Evolutionary conservation across 2,329 filamentous ascomycete species (phyloP).

Genomic region (Trichothecium roseum): DNA sequence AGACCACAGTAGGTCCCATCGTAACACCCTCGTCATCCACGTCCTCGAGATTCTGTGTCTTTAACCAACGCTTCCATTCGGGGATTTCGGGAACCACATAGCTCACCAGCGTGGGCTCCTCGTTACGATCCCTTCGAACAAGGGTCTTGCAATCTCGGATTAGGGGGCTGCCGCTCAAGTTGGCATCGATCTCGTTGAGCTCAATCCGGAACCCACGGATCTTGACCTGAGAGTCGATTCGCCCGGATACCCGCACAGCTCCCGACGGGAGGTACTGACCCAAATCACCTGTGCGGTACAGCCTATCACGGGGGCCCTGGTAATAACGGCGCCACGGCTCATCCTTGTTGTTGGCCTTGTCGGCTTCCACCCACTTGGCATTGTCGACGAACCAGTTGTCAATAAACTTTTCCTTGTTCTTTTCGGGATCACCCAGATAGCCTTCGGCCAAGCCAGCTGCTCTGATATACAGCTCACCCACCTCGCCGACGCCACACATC

Average conservation of each 20-base stretch:
- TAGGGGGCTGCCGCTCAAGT: slow-evolving; percentile 63
- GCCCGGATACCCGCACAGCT: slow-evolving; percentile 67
- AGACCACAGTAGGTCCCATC: slow-evolving; percentile 31
- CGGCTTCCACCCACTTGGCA: slow-evolving; percentile 54
- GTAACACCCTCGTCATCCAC: slow-evolving; percentile 39
- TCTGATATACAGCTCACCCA: slow-evolving; percentile 75
- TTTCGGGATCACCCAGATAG: slow-evolving; percentile 50
- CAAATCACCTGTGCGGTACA: slow-evolving; percentile 83
- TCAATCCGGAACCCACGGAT: slow-evolving; percentile 94
- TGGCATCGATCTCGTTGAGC: slow-evolving; percentile 82
- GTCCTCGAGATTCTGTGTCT: slow-evolving; percentile 42
- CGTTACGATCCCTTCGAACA: slow-evolving; percentile 40
- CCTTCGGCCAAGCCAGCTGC: slow-evolving; percentile 78
- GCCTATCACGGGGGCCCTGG: slow-evolving; percentile 70
- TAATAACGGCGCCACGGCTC: slow-evolving; percentile 74
- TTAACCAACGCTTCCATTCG: slow-evolving; percentile 60
- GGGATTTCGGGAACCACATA: slow-evolving; percentile 78
- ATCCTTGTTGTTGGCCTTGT: slow-evolving; percentile 41
- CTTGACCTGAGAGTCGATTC: slow-evolving; percentile 86
- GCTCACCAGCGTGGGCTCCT: slow-evolving; percentile 70
- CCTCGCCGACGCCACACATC: slow-evolving; percentile 69
- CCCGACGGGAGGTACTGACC: slow-evolving; percentile 58
- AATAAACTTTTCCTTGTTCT: slow-evolving; percentile 69
- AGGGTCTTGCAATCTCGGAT: slow-evolving; percentile 81
- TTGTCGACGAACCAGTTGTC: slow-evolving; percentile 79